Base-by-base conservation (phyloP, 2,329 filamentous ascomycete genomes). In the Biscogniauxia sp. region DNA sequence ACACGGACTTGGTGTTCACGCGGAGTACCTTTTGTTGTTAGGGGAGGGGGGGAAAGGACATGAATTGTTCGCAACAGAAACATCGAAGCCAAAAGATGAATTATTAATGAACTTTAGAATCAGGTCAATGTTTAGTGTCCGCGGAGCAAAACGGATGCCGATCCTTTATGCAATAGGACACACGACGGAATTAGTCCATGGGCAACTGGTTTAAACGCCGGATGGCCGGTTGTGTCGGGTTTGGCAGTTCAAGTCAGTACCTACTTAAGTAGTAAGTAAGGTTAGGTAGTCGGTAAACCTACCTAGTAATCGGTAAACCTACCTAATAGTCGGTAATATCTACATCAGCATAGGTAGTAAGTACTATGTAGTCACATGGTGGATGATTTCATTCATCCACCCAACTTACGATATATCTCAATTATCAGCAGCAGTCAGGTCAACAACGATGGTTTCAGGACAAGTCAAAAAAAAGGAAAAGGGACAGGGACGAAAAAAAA, bases 21-120 rank as follows among this genome's bases (percentile, higher is more conserved):
- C 37, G 37, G 37, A 17, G 37, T 6, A 8, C 15, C n/a, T 45
- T 45, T 17, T 17, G 3, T 41, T 11, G 15, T 45, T 45, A 45
- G 15, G 15, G 6, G 13, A 45, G 15, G 15, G 13, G 37, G 11
- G 15, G 37, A 17, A 41, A 45, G 37, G 37, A 32, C 28, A 32
- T 45, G 15, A 45, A 52, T 23, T 26, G 51, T 32, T 45, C 37
- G 37, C 13, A 45, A 45, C 5, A 45, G 37, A 45, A 45, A 45
- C 37, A 45, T 45, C 37, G 37, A 45, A 45, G 37, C 37, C 37
- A 45, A n/a, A 15, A 20, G 20, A 26, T 52, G 54, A 53, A 62
- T 66, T 66, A 65, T 58, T 66, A 64, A 64, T 66, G 62, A 62
- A n/a, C n/a, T n/a, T n/a, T n/a, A n/a, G n/a, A n/a, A 63, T 52